These are phyloP conservation scores for Cladophialophora yegresii DNA, from an alignment of 2,329 filamentous ascomycete genomes.

Conservation along the genomic window DNA sequence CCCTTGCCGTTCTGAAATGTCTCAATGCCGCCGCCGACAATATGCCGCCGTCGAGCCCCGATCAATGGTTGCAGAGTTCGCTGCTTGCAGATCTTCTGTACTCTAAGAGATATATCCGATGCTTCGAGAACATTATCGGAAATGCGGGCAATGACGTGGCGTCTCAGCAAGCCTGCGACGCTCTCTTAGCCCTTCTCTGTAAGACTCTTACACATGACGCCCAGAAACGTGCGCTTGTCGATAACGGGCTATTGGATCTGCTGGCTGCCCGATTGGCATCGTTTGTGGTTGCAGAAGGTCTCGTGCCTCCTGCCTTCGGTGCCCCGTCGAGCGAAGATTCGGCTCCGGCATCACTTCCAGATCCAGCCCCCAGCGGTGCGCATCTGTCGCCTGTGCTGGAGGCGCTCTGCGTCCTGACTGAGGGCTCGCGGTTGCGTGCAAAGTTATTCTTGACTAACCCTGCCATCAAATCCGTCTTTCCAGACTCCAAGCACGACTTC, in stretches of 20 bases:
- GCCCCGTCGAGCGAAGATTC: constrained; percentile 54
- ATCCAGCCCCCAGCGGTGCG: constrained; percentile 60
- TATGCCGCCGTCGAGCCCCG: constrained; percentile 57
- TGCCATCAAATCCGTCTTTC: constrained; percentile 69
- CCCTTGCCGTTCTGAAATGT: constrained; percentile 72
- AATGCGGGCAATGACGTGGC: constrained; percentile 49
- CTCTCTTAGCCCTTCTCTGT: constrained; percentile 53
- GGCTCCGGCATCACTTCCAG: constrained; percentile 61
- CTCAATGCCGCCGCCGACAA: constrained; percentile 72
- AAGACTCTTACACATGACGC: constrained; percentile 68
- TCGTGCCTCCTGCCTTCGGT: constrained; percentile 68
- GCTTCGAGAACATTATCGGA: constrained; percentile 66
- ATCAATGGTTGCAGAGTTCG: constrained; percentile 53
- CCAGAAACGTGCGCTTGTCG: constrained; percentile 71
- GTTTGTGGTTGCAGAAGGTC: constrained; percentile 65
- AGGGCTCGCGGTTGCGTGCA: constrained; percentile 75
- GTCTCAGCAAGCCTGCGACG: constrained; percentile 37
- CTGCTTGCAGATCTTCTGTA: constrained; percentile 67
- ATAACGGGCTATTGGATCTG: constrained; percentile 73
- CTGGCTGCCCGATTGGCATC: constrained; percentile 72
- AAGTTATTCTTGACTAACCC: constrained; percentile 70
- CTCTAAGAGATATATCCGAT: constrained; percentile 60
- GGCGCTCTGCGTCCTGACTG: constrained; percentile 74
- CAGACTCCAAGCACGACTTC: constrained; percentile 56
- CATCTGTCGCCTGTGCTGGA: constrained; percentile 71